A percentile compares a stretch with the other conserved stretches of the same genome.
Evolutionary conservation across 2,329 filamentous ascomycete species (phyloP).

Genomic region (Cryphonectria carpinicola): DNA sequence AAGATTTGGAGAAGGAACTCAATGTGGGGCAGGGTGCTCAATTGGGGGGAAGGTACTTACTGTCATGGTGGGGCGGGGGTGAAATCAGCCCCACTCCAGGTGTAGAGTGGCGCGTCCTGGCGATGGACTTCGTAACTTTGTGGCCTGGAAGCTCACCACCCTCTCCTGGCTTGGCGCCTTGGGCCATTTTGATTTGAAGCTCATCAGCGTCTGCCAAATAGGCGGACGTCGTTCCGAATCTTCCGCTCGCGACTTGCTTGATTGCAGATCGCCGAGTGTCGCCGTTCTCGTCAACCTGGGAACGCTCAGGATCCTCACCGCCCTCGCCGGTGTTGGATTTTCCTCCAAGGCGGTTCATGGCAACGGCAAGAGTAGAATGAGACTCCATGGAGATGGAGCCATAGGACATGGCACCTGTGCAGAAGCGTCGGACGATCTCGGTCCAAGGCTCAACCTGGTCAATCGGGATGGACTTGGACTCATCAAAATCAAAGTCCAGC

Average conservation of each 20-base stretch:
- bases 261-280: constrained; percentile 98
- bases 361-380: constrained; percentile 91
- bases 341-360: constrained; percentile 94
- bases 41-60: too few species aligned
- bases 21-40: too few species aligned
- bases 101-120: constrained; percentile 91
- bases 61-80: constrained; percentile 91
- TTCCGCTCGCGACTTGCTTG: constrained; percentile 94
- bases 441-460: constrained; percentile 99
- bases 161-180: constrained; percentile 96
- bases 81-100: constrained; percentile 96
- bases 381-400: constrained; percentile 99
- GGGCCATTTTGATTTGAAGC: constrained; percentile 98
- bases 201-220: constrained; percentile 93
- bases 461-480: constrained; percentile 81
- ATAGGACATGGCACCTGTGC: constrained; percentile 97
- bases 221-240: constrained; percentile 93
- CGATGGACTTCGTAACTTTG: constrained; percentile 94
- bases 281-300: constrained; percentile 82
- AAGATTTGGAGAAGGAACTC: too few species aligned
- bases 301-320: constrained; percentile 93
- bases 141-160: constrained; percentile 96
- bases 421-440: constrained; percentile 94
- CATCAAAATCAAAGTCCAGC: constrained; percentile 95
- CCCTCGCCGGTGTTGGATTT: constrained; percentile 98